These are phyloP conservation scores for Nicotiana paniculata DNA, from an alignment of 257 asterid genomes.

Conservation along the genomic window DNA sequence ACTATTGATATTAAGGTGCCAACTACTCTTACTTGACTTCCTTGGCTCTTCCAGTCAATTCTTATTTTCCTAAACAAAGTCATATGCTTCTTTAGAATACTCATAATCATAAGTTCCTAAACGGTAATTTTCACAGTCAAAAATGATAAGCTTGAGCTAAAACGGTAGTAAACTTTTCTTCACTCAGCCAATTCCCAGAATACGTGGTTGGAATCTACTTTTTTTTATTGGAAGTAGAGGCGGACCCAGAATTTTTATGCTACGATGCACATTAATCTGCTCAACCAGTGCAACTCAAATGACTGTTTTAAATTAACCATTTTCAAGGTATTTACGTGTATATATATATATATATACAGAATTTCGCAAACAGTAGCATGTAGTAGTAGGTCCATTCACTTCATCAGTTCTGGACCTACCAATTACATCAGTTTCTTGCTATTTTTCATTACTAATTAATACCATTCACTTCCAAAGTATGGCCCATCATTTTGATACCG, in stretches of 20 bases:
- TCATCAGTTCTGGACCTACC: neutral
- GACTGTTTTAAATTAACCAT: neutral
- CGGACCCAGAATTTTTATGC: too few relatives aligned
- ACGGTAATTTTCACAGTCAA: too few relatives aligned
- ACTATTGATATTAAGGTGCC: conserved; percentile 45
- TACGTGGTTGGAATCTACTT: neutral
- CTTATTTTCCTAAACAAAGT: conserved; percentile 24
- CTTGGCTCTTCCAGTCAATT: conserved; percentile 37
- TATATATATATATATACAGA: too few relatives aligned
- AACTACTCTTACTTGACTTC: conserved; percentile 40
- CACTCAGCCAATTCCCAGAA: too few relatives aligned
- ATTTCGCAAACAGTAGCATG: neutral
- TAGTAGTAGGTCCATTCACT: neutral
- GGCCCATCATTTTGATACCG: neutral
- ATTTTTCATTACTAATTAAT: too few relatives aligned
- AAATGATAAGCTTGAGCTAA: too few relatives aligned
- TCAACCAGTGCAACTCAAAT: too few relatives aligned
- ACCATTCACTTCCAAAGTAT: neutral
- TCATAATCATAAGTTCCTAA: too few relatives aligned
- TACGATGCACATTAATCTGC: too few relatives aligned
- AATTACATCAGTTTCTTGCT: neutral
- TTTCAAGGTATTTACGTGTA: too few relatives aligned
- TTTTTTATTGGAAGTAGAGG: neutral
- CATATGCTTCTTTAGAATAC: too few relatives aligned
- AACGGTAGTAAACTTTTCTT: too few relatives aligned